These are phyloP conservation scores for Aspergillus clavatus DNA, from an alignment of 2,329 filamentous ascomycete genomes.

Conservation along the genomic window DNA sequence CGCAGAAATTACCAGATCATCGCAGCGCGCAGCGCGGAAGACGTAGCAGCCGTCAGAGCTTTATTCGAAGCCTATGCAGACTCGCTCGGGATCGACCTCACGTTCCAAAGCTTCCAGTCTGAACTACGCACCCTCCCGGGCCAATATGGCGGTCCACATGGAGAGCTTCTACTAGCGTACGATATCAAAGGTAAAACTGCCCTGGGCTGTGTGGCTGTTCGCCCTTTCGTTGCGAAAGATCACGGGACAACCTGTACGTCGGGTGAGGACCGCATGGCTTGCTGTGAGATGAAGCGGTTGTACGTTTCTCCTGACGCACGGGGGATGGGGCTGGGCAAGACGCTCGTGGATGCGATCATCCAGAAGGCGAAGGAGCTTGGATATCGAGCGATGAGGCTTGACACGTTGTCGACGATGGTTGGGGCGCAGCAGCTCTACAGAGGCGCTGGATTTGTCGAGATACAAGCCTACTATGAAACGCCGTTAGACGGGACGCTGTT, in stretches of 20 bases:
- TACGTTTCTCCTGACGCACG: constrained; percentile 48
- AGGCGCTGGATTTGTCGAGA: constrained; percentile 49
- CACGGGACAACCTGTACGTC: neutral
- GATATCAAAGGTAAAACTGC: constrained; percentile 12
- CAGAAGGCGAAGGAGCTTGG: constrained; percentile 43
- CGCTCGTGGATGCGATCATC: constrained; percentile 45
- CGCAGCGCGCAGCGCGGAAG: constrained; percentile 38
- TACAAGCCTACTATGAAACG: constrained; percentile 53
- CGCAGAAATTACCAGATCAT: constrained; percentile 23
- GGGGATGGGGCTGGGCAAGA: constrained; percentile 47
- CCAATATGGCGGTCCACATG: constrained; percentile 45
- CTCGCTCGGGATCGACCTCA: constrained; percentile 51
- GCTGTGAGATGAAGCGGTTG: constrained; percentile 56
- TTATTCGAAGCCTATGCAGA: constrained; percentile 42
- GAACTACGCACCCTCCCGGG: constrained; percentile 53
- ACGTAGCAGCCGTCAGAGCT: constrained; percentile 40
- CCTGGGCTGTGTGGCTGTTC: constrained; percentile 50
- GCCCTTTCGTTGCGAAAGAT: constrained; percentile 17
- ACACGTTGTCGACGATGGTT: constrained; percentile 52
- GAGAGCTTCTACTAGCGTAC: constrained; percentile 47
- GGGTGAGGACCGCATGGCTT: too few species aligned
- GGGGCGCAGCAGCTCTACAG: constrained; percentile 49
- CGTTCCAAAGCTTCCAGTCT: constrained; percentile 52
- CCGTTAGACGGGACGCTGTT: constrained; percentile 52
- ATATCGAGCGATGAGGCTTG: constrained; percentile 51